These are phyloP conservation scores for Capillidium heterosporum DNA, from an alignment of 371 early-diverging fungal species.

Conservation along the genomic window DNA sequence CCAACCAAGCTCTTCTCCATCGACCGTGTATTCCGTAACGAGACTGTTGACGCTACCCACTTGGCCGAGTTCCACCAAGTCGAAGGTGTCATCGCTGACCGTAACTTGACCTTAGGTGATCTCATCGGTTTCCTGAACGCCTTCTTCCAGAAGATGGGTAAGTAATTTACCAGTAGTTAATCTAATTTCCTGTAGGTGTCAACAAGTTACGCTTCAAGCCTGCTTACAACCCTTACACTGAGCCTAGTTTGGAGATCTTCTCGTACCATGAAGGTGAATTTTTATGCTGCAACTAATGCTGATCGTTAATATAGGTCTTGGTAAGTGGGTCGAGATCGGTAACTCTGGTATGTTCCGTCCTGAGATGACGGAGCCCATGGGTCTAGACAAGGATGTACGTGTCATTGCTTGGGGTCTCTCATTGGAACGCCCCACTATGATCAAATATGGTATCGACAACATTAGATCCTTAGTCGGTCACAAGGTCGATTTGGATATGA, in stretches of 20 bases:
- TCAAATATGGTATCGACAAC: constrained; percentile 93
- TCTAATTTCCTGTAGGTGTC: constrained; percentile 22
- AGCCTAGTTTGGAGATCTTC: constrained; percentile 99
- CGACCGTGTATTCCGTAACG: constrained; percentile 99
- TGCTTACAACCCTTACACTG: constrained; percentile 99
- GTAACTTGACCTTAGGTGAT: constrained; percentile 88
- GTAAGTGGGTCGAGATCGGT: constrained; percentile 98
- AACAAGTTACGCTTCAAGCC: constrained; percentile 98
- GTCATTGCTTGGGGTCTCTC: constrained; percentile 99
- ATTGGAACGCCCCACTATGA: constrained; percentile 99
- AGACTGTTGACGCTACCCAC: constrained; percentile 98
- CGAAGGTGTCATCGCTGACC: constrained; percentile 97
- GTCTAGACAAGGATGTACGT: constrained; percentile 87
- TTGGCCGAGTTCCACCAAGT: constrained; percentile 99
- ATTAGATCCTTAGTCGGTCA: constrained; percentile 98
- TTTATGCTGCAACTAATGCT: not conserved
- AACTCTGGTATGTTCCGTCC: constrained; percentile 99
- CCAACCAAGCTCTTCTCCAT: constrained; percentile 98
- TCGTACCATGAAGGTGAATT: constrained; percentile 75
- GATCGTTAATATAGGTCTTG: constrained; percentile 34
- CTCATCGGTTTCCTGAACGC: constrained; percentile 93
- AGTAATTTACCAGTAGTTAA: constrained; percentile 5
- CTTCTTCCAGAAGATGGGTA: constrained; percentile 97
- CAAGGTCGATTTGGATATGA: constrained; percentile 90
- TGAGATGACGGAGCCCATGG: constrained; percentile 97